Evolutionary conservation across 495 filamentous ascomycete species (phyloP), one percentile per base, ranked within the genome.

Genomic region (Penicillium coffeae): DNA sequence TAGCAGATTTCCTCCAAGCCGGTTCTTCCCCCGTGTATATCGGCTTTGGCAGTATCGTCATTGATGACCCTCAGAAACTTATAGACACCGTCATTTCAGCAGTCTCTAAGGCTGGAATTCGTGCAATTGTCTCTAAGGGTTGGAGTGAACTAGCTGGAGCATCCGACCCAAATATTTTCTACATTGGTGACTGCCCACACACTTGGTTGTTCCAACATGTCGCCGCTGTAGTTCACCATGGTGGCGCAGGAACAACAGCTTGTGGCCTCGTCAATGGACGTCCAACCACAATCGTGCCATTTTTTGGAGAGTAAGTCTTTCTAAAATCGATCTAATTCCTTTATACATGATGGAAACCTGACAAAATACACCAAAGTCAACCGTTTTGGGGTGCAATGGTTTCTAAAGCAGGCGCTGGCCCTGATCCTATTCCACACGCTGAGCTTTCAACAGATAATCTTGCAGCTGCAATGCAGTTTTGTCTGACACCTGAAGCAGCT

Each of bases 321-420:
- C 18, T 21, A 39, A 9, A 6, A 16, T 32, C 20, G 10, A 12
- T 2, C 21, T 38, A 10, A 16, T 42, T 6, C 8, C 6, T 7
- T 10, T n/a, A 12, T 15, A 27, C 1, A 16, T 45, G 0, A 8
- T 25, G 2, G 10, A 2, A 18, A 21, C 15, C 53, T 56, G 25
- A 56, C 14, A 21, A 49, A 33, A 38, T 21, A 14, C 21, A 16
- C 22, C 10, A 8, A 16, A 67, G 57, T 56, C 89, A 95, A 65
- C 76, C 81, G 13, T 93, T 93, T 63, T 95, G 89, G 89, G 89
- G 87, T 8, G 64, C 74, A 3, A 89, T 89, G 80, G 74, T 91
- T 3, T 76, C 76, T 0, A 50, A 45, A 19, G 52, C 51, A 32
- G 56, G 56, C 9, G 56, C 56, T 13, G 56, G 56, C 5, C 49